Percentiles rank a stretch among this genome's conserved stretches.
phyloP scores from a whole-genome alignment of 2,329 filamentous ascomycete species.

The Monilinia vaccinii-corymbosi region DNA sequence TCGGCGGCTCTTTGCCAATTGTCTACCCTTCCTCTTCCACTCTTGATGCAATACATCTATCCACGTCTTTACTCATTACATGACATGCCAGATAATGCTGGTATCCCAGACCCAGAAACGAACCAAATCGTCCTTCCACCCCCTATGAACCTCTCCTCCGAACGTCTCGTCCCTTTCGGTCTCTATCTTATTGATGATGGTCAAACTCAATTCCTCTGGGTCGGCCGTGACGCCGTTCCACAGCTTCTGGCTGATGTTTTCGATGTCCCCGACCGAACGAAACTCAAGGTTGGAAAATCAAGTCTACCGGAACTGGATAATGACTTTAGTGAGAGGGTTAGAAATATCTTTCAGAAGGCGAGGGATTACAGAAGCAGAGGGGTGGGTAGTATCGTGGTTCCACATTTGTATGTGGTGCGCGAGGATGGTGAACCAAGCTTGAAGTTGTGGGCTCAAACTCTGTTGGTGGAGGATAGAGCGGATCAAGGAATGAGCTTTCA shows the following conservation, averaged over 20 bases:
- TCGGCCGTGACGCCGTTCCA: slow-evolving; percentile 85
- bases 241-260: slow-evolving; percentile 87
- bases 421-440: slow-evolving; percentile 94
- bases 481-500: slow-evolving; percentile 88
- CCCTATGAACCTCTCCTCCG: slow-evolving; percentile 76
- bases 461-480: slow-evolving; percentile 88
- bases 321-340: slow-evolving; percentile 92
- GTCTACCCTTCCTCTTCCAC: slow-evolving; percentile 84
- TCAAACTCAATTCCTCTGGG: slow-evolving; percentile 95
- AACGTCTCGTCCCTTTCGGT: slow-evolving; percentile 78
- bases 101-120: slow-evolving; percentile 73
- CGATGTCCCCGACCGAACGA: slow-evolving; percentile 71
- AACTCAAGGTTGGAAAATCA: slow-evolving; percentile 85
- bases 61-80: slow-evolving; percentile 78
- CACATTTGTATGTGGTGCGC: slow-evolving; percentile 85
- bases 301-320: slow-evolving; percentile 80
- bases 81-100: slow-evolving; percentile 93
- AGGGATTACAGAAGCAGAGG: slow-evolving; percentile 77
- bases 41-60: slow-evolving; percentile 90
- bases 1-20: slow-evolving; percentile 87
- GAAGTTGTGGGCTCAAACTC: slow-evolving; percentile 92
- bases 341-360: slow-evolving; percentile 86
- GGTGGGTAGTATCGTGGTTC: slow-evolving; percentile 86
- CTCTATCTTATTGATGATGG: slow-evolving; percentile 95
- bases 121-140: slow-evolving; percentile 85